A percentile compares a stretch with the other conserved stretches of the same genome.
These are phyloP conservation scores for Trichocomaceae sp. DNA, from an alignment of 2,329 filamentous ascomycete species.

Conservation along the genomic window DNA sequence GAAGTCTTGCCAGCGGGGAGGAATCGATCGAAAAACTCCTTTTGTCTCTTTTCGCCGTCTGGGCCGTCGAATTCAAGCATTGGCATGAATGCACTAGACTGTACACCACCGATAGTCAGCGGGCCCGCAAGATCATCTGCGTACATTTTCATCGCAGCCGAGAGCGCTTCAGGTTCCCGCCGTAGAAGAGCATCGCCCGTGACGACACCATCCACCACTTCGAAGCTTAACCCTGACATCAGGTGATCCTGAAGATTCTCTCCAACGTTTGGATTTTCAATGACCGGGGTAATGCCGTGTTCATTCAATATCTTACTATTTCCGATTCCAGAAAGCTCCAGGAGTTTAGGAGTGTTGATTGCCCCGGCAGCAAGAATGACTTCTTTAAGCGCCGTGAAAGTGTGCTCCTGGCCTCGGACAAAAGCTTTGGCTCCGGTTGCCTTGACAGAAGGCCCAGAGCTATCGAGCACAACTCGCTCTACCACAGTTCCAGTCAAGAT, in stretches of 20 bases:
- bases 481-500: slow-evolving; percentile 17
- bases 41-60: neutral
- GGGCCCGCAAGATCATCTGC: neutral
- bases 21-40: no score
- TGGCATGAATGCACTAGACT: neutral
- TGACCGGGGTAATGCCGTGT: slow-evolving; percentile 30
- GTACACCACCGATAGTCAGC: neutral
- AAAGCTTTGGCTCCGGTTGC: slow-evolving; percentile 43
- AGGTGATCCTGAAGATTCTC: slow-evolving; percentile 29
- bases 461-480: slow-evolving; percentile 10
- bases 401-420: neutral
- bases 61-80: neutral
- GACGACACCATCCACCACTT: neutral
- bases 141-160: neutral
- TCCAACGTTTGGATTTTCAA: slow-evolving; percentile 34
- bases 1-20: neutral
- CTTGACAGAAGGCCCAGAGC: neutral
- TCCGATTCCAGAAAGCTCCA: slow-evolving; percentile 45
- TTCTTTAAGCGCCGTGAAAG: slow-evolving; percentile 27
- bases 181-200: neutral
- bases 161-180: neutral
- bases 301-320: slow-evolving; percentile 29
- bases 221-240: slow-evolving; percentile 13
- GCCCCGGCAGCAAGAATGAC: slow-evolving; percentile 46
- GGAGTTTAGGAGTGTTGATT: slow-evolving; percentile 38